Evolutionary conservation across 768 basidiomycete genomes (phyloP), one percentile per base, ranked within the genome.

Genomic region (Lyophyllum decastes): DNA sequence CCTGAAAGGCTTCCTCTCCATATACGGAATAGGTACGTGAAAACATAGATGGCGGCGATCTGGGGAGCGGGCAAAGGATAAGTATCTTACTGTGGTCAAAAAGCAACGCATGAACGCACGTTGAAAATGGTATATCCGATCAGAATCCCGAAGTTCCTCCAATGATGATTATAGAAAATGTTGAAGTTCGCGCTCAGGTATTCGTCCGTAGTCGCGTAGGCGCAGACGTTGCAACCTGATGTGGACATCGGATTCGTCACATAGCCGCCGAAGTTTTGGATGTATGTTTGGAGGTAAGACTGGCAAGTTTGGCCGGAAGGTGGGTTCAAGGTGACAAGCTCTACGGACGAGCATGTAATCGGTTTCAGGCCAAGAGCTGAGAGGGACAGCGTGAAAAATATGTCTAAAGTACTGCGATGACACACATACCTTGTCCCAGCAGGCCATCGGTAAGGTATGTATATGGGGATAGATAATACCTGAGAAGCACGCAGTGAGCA

Each of bases 281-380:
- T 86, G 67, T 80, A 92, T 0, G 72, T 57, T 19, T 68, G 52
- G 58, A 89, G 66, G 68, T 80, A 92, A 1, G 68, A 45, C 7
- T 69, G 69, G 64, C 92, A 93, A 0, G 78, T 83, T 61, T 81
- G 73, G 1, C 86, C 86, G 0, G 73, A 64, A 2, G 88, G 86
- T 1, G 89, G 84, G 5, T 82, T 65, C 59, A 95, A 66, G 1
- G 74, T 75, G 2, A 85, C 81, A n/a, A 83, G 75, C 67, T 95
- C 94, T 49, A 76, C 69, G 0, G 70, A n/a, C 0, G 86, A 69
- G 67, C 94, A 95, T 16, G 70, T 73, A 48, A 89, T 76, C 1
- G 69, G 58, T 48, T 77, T 71, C 7, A 70, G 74, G 0, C 84
- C 86, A 12, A 89, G 65, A 10, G 81, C 86, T 85, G n/a, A 24